These are phyloP conservation scores for Astraeus odoratus DNA, from an alignment of 768 basidiomycete genomes.

Conservation along the genomic window DNA sequence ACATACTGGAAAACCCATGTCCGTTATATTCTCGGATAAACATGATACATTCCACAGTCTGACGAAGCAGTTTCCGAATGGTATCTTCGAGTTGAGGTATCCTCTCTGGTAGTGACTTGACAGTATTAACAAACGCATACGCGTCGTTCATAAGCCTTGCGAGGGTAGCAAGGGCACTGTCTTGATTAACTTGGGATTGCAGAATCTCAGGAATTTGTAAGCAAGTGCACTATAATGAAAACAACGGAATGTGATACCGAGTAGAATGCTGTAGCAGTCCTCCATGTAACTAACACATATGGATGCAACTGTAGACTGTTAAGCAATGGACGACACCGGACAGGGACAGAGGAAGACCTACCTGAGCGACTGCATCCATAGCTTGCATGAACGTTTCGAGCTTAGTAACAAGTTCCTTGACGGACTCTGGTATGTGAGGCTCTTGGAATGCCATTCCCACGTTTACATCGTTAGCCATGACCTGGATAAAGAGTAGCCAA, in stretches of 20 bases:
- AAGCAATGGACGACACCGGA: not conserved
- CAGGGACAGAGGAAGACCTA: not conserved
- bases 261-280: constrained; percentile 20
- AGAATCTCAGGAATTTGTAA: constrained; percentile 18
- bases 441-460: not conserved
- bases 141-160: constrained; percentile 23
- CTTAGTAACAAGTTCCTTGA: constrained; percentile 16
- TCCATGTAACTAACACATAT: constrained; percentile 23
- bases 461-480: constrained; percentile 8
- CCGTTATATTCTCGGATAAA: constrained; percentile 32
- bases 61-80: constrained; percentile 21
- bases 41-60: constrained; percentile 31
- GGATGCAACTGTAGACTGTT: constrained; percentile 20
- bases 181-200: constrained; percentile 22
- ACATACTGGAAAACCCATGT: constrained; percentile 27
- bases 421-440: constrained; percentile 8
- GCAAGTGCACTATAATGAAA: not conserved
- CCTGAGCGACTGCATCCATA: constrained; percentile 18
- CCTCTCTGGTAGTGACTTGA: constrained; percentile 22
- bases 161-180: constrained; percentile 22
- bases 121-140: constrained; percentile 26
- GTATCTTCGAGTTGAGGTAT: constrained; percentile 22
- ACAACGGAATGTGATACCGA: constrained; percentile 11
- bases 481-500: constrained; percentile 19
- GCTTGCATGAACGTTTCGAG: constrained; percentile 21